These are phyloP conservation scores for Apiospora arundinis DNA, from an alignment of 2,329 filamentous ascomycete species.

Conservation along the genomic window DNA sequence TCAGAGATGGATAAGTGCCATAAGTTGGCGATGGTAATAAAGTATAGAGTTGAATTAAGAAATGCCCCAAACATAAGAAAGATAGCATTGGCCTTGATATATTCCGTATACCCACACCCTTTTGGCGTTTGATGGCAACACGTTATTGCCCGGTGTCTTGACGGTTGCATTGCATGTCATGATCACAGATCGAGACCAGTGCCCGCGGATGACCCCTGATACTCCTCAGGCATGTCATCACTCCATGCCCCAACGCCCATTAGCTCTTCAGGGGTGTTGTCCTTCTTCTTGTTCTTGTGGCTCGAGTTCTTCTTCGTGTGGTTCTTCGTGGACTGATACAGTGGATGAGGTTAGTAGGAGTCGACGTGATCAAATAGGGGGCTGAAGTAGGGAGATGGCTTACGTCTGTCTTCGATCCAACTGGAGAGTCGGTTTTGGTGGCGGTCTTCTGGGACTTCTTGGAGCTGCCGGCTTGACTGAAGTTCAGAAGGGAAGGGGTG, in stretches of 20 bases:
- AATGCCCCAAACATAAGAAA: neutral
- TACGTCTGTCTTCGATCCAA: neutral
- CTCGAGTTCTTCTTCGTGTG: neutral
- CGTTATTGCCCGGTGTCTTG: no score
- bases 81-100: neutral
- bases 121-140: neutral
- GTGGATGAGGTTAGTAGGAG: neutral
- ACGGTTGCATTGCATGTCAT: no score
- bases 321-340: neutral
- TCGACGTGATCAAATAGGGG: neutral
- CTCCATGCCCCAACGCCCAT: neutral
- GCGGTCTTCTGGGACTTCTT: neutral
- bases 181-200: neutral
- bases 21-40: neutral
- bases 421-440: neutral
- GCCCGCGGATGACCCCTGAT: neutral
- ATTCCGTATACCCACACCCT: neutral
- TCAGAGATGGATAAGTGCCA: neutral
- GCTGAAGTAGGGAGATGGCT: neutral
- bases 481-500: neutral
- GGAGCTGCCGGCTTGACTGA: neutral
- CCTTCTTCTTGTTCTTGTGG: neutral
- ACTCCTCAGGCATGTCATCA: neutral
- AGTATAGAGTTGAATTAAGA: neutral
- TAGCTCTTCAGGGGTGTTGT: neutral